Evolutionary conservation across 2,329 filamentous ascomycete species (phyloP), one percentile per base, ranked within the genome.

Genomic region (Sporothrix protearum): DNA sequence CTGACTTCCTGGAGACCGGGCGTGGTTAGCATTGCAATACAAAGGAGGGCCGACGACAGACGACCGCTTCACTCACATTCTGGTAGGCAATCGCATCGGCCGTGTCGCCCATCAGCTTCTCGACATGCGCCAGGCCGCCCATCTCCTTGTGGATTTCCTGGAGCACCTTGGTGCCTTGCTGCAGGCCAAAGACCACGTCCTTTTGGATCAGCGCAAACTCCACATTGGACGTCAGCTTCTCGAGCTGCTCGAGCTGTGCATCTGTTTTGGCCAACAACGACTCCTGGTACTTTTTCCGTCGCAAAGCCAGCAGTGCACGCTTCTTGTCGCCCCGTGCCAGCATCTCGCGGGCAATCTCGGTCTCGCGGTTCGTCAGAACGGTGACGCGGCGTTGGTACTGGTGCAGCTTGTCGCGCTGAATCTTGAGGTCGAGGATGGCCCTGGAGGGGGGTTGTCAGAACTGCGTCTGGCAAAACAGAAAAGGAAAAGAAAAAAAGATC

Each of bases 201-300:
- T 97, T 98, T 80, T 98, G 95, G 76, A 99, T 96, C 33, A 95
- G 87, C 51, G 96, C 93, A 81, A 99, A 99, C 82, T 99, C 96
- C 77, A 99, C 94, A 79, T 89, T 94, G 71, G 89, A 88, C 9
- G 93, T 96, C 76, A 99, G 84, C 78, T 93, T 89, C 83, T 99
- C 94, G 25, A 99, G 85, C 81, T 97, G 93, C 75, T 92, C 93
- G n/a, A 99, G 88, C 83, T 98, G 95, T 71, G 89, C 88, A 81
- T 99, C 95, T 14, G 95, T 97, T 83, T 97, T 95, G 73, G 88
- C 85, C 14, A 98, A 86, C 28, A 98, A 86, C 33, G 92, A 91
- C 80, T 98, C 92, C 80, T 99, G 96, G 85, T 97, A 98, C 81
- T 98, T 99, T 83, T 97, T 97, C 76, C 94, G 89, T 71, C 96